Evolutionary conservation across 495 filamentous ascomycete genomes (phyloP), one percentile per base, ranked within the genome.

Genomic region (Penicillium paxilli): DNA sequence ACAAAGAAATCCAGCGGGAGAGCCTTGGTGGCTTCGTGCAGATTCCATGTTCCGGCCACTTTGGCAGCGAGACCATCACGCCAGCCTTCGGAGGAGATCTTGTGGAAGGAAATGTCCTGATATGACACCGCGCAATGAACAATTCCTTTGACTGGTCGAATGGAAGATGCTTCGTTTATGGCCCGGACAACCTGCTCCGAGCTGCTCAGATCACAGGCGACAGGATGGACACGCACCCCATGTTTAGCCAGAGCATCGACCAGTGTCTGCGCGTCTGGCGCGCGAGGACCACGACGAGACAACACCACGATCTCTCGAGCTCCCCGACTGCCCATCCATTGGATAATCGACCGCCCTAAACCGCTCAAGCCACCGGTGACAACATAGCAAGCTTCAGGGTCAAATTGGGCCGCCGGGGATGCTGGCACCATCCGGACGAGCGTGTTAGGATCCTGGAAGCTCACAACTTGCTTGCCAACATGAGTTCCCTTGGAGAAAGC

Each of bases 291-390:
- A 4, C 57, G 58, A 3, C 65, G 59, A 2, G 66, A 69, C 4
- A 70, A 42, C 16, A 86, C 75, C 17, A 82, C 70, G 6, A 88
- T 57, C 45, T 80, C 67, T 42, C 68, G 65, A 6, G 83, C 85
- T 7, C 82, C 82, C 25, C 76, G 73, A 21, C 69, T 58, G 8
- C 77, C 78, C 77, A 88, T 80, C 80, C 80, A 85, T 1, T 63
- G 67, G 1, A 81, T 62, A 45, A 87, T 70, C 26, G 77, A 73
- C 47, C 77, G 69, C 5, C 84, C 84, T 4, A 88, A 66, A 30
- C 83, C 85, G 19, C 84, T 83, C 1, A 79, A 49, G 0, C 74
- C 76, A 3, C 76, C 77, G 10, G 72, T 58, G 17, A 80, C 6
- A 0, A 51, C 24, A 5, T 51, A 40, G n/a, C n/a, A n/a, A n/a